phyloP scores from a whole-genome alignment of 345 rosid genomes.

The Eucalyptus erythrocorys region DNA sequence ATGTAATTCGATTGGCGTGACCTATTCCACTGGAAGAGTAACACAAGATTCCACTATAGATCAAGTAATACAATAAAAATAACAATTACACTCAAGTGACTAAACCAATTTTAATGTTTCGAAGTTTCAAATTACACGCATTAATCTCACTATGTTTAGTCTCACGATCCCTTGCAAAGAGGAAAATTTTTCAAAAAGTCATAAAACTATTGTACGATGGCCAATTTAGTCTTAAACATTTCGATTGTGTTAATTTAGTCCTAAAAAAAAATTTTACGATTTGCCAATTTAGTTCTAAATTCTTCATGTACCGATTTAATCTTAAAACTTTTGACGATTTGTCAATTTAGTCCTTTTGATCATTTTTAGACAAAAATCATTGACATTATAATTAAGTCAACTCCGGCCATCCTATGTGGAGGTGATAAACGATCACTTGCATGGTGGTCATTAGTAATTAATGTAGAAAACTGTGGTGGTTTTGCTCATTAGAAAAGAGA shows the following conservation, averaged over 20 bases:
- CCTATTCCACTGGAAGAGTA: neutral
- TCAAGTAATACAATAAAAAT: neutral
- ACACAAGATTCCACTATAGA: neutral
- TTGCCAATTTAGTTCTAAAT: neutral
- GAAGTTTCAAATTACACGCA: neutral
- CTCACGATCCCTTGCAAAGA: neutral
- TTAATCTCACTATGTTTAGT: neutral
- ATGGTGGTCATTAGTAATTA: too few relatives aligned
- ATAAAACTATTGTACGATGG: neutral
- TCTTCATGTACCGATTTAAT: neutral
- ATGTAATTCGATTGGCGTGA: too few relatives aligned
- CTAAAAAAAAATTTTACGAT: fast-evolving
- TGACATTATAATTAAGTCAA: too few relatives aligned
- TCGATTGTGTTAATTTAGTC: neutral
- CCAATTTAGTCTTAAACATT: neutral
- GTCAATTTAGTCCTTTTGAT: fast-evolving
- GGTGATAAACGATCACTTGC: too few relatives aligned
- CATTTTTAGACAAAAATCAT: neutral
- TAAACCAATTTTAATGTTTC: neutral
- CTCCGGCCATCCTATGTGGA: too few relatives aligned
- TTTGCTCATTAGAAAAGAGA: too few relatives aligned
- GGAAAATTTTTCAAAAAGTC: neutral
- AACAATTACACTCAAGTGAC: neutral
- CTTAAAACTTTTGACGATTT: neutral
- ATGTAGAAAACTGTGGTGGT: too few relatives aligned